A percentile compares a stretch with the other conserved stretches of the same genome.
Conservation (phyloP, 1,284 basidiomycete genomes). For the Ustilago tritici region DNA sequence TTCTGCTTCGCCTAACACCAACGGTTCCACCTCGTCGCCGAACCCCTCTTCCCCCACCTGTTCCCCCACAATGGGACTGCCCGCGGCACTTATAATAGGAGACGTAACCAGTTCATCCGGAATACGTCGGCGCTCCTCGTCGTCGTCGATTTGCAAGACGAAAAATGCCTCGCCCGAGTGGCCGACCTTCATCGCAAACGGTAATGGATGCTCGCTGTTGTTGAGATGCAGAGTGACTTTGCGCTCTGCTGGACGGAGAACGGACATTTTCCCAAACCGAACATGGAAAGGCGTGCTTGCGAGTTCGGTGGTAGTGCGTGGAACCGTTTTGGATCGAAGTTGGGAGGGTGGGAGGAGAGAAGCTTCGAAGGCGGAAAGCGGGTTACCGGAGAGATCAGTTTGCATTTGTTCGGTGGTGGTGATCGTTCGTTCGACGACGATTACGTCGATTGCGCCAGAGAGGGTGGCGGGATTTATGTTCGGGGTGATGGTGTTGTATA, state of each 20-base stretch:
- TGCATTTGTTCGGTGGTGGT: slow-evolving; percentile 73
- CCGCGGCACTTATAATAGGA: slow-evolving; percentile 73
- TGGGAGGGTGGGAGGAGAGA: slow-evolving; percentile 27
- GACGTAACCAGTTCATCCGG: slow-evolving; percentile 93
- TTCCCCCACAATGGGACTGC: slow-evolving; percentile 48
- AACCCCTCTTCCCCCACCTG: slow-evolving; percentile 14
- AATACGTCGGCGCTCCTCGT: slow-evolving; percentile 75
- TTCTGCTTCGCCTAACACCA: slow-evolving; percentile 52
- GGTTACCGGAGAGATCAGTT: slow-evolving; percentile 36
- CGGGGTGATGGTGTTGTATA: slow-evolving; percentile 70
- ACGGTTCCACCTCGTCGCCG: slow-evolving; percentile 52
- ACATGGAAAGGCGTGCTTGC: slow-evolving; percentile 98
- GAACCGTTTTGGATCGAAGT: slow-evolving; percentile 43
- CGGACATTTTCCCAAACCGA: slow-evolving; percentile 96
- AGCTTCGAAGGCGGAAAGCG: slow-evolving; percentile 20
- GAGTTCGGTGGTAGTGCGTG: slow-evolving; percentile 73
- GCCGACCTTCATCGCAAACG: slow-evolving; percentile 98
- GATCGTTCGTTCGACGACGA: slow-evolving; percentile 72
- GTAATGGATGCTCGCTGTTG: slow-evolving; percentile 74
- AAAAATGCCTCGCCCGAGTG: slow-evolving; percentile 99
- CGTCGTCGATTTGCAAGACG: slow-evolving; percentile 91
- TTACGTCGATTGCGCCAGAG: slow-evolving; percentile 69
- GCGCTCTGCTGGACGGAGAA: slow-evolving; percentile 92
- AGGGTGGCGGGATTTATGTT: slow-evolving; percentile 69
- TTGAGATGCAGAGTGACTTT: slow-evolving; percentile 74